These are phyloP conservation scores for Syzygium syzygioides DNA, from an alignment of 441 rosid genomes.

Conservation along the genomic window DNA sequence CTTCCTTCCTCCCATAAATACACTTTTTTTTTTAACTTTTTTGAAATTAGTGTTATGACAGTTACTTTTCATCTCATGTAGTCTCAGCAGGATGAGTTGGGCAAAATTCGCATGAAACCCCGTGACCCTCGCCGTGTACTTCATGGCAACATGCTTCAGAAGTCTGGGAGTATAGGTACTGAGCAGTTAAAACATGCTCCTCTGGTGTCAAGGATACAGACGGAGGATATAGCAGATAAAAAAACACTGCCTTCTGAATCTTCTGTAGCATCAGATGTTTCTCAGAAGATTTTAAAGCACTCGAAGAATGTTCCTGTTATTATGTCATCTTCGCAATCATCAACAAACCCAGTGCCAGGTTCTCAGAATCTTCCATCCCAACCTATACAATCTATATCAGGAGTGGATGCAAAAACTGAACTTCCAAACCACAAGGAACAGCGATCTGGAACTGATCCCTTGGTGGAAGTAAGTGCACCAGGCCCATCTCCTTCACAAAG, in stretches of 20 bases:
- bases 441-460: slow-evolving; percentile 26
- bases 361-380: slow-evolving; percentile 34
- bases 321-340: slow-evolving; percentile 53
- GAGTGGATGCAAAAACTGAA: slow-evolving; percentile 24
- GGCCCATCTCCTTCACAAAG: slow-evolving; percentile 39
- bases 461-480: slow-evolving; percentile 27
- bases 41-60: background rate
- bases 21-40: background rate
- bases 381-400: slow-evolving; percentile 30
- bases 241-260: slow-evolving; percentile 32
- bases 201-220: slow-evolving; percentile 19
- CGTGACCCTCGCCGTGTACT: slow-evolving; percentile 95
- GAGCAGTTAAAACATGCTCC: slow-evolving; percentile 48
- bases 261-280: slow-evolving; percentile 44
- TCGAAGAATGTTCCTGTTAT: slow-evolving; percentile 59
- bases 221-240: slow-evolving; percentile 27
- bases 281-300: slow-evolving; percentile 58
- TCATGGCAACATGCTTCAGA: slow-evolving; percentile 53
- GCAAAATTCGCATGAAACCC: slow-evolving; percentile 84
- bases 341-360: slow-evolving; percentile 25
- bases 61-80: background rate
- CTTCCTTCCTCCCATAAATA: background rate
- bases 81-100: slow-evolving; percentile 53
- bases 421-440: slow-evolving; percentile 30
- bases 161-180: slow-evolving; percentile 35